Evolutionary conservation across 306 rosid species (phyloP), one percentile per base, ranked within the genome.

Genomic region (Cucurbita pepo): DNA sequence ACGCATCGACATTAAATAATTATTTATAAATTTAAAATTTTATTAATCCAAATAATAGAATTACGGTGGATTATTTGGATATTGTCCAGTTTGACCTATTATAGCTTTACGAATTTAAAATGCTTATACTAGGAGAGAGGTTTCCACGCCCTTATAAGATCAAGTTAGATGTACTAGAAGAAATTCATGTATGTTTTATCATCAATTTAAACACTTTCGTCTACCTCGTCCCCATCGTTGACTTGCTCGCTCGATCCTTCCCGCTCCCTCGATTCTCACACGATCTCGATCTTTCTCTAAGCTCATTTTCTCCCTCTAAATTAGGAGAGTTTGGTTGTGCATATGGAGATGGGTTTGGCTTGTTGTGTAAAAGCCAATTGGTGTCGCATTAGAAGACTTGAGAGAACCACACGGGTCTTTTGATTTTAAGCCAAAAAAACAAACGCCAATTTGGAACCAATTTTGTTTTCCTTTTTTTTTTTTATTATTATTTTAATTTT

Each of bases 331-430:
- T 37, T 61, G 69, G 25, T 8, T 30, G 45, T 61, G 41, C 37
- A 59, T 59, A 36, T 34, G 66, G 8, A 6, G 37, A 1, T 22
- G 1, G 18, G 11, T 7, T 60, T 15, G n/a, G 8, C 16, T 67
- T 81, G 85, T 70, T 73, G 47, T 83, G 84, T 55, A 85, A 88
- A 90, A 88, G 90, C 87, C 85, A 72, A 82, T 65, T 71, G 77
- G 75, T 86, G 94, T 85, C 90, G 80, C 78, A 61, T 86, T 85
- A 82, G 83, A 70, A 72, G 81, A 78, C 81, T 73, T 78, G 75
- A 77, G 75, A 77, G 41, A 38, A 10, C 11, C 70, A 36, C 72
- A 65, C 47, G 80, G 78, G 75, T 71, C 82, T 52, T 56, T 40
- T 25, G 76, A 82, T 79, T 81, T 74, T 3, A 63, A 50, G 11